Conservation (phyloP, 2,329 filamentous ascomycete species). For the Trichoderma afroharzianum region DNA sequence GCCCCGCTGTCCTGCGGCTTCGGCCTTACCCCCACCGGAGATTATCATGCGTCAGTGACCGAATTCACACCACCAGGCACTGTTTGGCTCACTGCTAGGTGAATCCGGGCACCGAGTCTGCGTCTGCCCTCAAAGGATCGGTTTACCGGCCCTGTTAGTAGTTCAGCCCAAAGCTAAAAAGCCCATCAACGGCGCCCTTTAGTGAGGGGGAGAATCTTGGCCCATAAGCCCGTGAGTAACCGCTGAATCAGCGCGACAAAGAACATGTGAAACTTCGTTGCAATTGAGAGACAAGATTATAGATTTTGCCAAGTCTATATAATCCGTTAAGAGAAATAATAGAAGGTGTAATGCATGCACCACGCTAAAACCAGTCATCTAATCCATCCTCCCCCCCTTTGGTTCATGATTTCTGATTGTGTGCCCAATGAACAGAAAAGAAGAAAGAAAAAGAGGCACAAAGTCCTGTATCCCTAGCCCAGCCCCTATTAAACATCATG, state of each 20-base stretch:
- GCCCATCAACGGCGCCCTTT: conserved; percentile 4
- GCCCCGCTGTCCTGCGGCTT: not conserved
- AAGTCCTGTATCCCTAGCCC: conserved; percentile 4
- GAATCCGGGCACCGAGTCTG: not conserved
- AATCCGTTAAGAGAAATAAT: not conserved
- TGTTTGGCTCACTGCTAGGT: not conserved
- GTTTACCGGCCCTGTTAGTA: not conserved
- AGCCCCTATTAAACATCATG: conserved; percentile 8
- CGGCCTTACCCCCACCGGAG: not conserved
- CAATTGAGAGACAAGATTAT: not conserved
- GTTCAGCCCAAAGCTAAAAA: not conserved
- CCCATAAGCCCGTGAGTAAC: not conserved
- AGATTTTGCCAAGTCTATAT: not conserved
- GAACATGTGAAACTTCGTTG: not conserved
- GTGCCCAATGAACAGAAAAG: not conserved
- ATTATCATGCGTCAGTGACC: not conserved
- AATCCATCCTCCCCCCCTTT: not conserved
- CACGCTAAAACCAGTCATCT: not conserved
- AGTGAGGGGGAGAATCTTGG: not conserved
- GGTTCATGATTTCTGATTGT: not conserved
- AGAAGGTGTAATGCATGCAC: not conserved
- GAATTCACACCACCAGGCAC: not conserved
- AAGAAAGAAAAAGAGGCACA: not conserved
- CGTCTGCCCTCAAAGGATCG: not conserved
- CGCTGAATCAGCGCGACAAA: not conserved